Evolutionary conservation across 2,329 filamentous ascomycete species (phyloP), one percentile per base, ranked within the genome.

Genomic region (Fusarium xylarioides): DNA sequence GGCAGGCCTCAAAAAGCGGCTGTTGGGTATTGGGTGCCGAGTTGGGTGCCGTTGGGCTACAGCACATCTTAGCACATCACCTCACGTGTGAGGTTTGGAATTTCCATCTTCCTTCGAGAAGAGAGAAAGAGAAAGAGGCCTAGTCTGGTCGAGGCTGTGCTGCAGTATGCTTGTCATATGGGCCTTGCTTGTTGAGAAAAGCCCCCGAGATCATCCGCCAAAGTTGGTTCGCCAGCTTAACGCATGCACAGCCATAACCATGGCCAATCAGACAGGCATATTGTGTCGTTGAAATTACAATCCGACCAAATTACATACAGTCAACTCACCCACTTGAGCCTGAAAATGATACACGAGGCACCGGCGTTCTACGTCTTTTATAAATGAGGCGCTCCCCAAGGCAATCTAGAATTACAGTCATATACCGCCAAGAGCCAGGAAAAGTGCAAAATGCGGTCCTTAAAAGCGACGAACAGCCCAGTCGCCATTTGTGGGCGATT

Each of bases 31-130:
- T 66, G 63, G 62, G 69, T 69, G 63, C 49, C 56, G 62, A 65
- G 70, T 73, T 73, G 70, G 70, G 70, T 73, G 62, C 40, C 70
- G 62, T 74, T 73, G 67, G 70, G 70, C 70, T 56, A 68, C 40
- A 40, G 43, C 37, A n/a, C 62, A 54, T 34, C 44, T 61, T 38
- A 56, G 30, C 47, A 68, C 55, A 35, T 52, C 42, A 56, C 42
- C 40, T 57, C 23, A 38, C 35, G 42, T 34, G 55, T 58, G 42
- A 49, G 47, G 38, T 63, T 34, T 61, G 70, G 54, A 74, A 73
- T 68, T 73, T 74, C 70, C 67, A 71, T 71, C 49, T 64, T 66
- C 15, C 47, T 67, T 52, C 40, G 52, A 53, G 52, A 63, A 60
- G 28, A 49, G 28, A 32, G 21, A 18, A 18, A 50, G 11, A 21